These are phyloP conservation scores for Logfia minima DNA, from an alignment of 129 eudicot species.

Conservation along the genomic window DNA sequence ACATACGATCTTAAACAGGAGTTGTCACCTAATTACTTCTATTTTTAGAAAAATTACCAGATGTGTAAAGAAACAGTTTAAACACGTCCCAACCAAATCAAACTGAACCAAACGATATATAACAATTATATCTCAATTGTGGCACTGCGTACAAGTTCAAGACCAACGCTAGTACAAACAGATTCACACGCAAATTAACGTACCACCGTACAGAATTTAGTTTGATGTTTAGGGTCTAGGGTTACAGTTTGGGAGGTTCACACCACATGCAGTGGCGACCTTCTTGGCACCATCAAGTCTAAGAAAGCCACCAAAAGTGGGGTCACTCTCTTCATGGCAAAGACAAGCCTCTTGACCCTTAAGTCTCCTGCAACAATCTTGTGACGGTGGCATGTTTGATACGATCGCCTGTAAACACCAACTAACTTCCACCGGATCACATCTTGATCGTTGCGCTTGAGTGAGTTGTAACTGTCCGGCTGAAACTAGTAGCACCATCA, in stretches of 20 bases:
- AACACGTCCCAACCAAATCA: neutral
- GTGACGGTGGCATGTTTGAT: conserved; percentile 27
- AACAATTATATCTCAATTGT: too few relatives aligned
- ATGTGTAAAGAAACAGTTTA: neutral
- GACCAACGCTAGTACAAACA: neutral
- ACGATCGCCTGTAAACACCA: conserved; percentile 39
- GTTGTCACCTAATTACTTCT: too few relatives aligned
- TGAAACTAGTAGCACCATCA: conserved; percentile 17
- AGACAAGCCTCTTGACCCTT: conserved; percentile 30
- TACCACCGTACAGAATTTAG: neutral
- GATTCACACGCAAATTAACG: neutral
- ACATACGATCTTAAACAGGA: neutral
- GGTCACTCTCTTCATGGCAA: conserved; percentile 26
- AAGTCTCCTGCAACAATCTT: conserved; percentile 21
- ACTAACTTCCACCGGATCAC: conserved; percentile 32
- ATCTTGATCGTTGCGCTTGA: conserved; percentile 17
- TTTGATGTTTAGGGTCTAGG: neutral
- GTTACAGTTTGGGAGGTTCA: conserved; percentile 26
- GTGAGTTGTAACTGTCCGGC: conserved; percentile 9
- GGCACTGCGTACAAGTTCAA: too few relatives aligned
- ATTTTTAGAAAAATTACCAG: neutral
- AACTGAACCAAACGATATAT: neutral
- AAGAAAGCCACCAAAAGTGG: conserved; percentile 35
- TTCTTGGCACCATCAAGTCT: conserved; percentile 32
- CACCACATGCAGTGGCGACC: conserved; percentile 31